phyloP scores from a whole-genome alignment of 768 basidiomycete species.

The Kwoniella dendrophila region DNA sequence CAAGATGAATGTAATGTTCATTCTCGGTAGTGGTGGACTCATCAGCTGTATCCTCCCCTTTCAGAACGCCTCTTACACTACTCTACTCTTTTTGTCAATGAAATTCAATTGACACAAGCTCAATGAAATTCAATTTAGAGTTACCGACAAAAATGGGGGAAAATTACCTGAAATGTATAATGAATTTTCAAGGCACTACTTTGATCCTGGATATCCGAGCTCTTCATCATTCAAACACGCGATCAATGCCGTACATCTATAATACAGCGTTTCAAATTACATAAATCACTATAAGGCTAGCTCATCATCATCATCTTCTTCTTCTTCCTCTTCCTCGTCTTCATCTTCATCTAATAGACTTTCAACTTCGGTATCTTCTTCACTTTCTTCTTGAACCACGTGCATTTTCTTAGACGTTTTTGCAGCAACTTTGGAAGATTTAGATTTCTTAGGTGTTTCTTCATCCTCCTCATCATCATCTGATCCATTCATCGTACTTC shows the following conservation, averaged over 20 bases:
- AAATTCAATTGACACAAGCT: too few species aligned
- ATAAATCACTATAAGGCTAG: conserved; percentile 10
- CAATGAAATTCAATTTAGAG: too few species aligned
- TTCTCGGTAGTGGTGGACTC: too few species aligned
- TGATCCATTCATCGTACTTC: background rate
- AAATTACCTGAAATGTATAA: too few species aligned
- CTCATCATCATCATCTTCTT: conserved; percentile 22
- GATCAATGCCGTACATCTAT: too few species aligned
- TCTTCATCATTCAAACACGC: background rate
- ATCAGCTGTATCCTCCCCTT: too few species aligned
- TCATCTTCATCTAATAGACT: conserved; percentile 24
- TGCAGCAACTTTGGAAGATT: conserved; percentile 27
- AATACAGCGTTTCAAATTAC: background rate
- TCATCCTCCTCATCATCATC: background rate
- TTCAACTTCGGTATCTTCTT: conserved; percentile 38
- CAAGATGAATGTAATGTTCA: too few species aligned
- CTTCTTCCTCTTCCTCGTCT: too few species aligned
- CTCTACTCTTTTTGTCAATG: too few species aligned
- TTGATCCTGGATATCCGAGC: background rate
- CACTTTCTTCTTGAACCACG: conserved; percentile 26
- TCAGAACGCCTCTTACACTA: too few species aligned
- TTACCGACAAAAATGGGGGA: too few species aligned
- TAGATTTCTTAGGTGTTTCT: background rate
- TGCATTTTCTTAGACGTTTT: conserved; percentile 21
- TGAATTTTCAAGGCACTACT: too few species aligned